A percentile compares a stretch with the other conserved stretches of the same genome.
Conservation (phyloP, 768 basidiomycete genomes). For the Lactifluus rugatus region DNA sequence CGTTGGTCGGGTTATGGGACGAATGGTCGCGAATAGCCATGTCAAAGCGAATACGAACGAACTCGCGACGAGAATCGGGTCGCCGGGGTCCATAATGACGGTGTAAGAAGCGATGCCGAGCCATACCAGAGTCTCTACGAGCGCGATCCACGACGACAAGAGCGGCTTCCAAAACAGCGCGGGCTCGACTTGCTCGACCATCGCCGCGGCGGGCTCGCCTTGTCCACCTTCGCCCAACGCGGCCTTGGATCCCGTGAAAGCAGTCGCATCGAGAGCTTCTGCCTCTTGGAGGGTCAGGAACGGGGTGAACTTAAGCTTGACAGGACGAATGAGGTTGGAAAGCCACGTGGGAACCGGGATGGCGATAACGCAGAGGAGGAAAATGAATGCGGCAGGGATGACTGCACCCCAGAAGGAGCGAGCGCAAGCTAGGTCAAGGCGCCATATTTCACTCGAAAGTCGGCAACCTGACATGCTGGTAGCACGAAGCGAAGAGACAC, state of each 20-base stretch:
- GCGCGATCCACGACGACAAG: conserved; percentile 45
- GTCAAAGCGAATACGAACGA: conserved; percentile 41
- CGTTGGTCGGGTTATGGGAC: conserved; percentile 43
- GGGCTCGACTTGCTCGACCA: conserved; percentile 10
- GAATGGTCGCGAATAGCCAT: conserved; percentile 59
- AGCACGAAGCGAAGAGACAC: background rate
- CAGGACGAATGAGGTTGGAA: conserved; percentile 17
- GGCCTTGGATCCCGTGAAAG: background rate
- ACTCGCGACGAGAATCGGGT: conserved; percentile 29
- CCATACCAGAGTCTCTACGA: conserved; percentile 50
- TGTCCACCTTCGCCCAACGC: background rate
- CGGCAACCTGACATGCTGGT: conserved; percentile 7
- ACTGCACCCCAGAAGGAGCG: conserved; percentile 45
- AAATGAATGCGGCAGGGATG: conserved; percentile 38
- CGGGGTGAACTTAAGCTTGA: conserved; percentile 26
- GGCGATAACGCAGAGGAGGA: conserved; percentile 31
- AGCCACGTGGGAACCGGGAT: conserved; percentile 19
- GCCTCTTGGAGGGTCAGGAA: conserved; percentile 36
- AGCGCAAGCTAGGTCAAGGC: conserved; percentile 39
- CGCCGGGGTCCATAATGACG: conserved; percentile 28
- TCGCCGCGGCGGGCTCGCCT: conserved; percentile 7
- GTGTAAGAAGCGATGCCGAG: conserved; percentile 47
- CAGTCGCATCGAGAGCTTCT: conserved; percentile 12
- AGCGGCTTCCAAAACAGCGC: conserved; percentile 51
- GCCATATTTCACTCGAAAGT: conserved; percentile 8